Conservation (phyloP, 495 filamentous ascomycete species). For the Tuber magnatum region DNA sequence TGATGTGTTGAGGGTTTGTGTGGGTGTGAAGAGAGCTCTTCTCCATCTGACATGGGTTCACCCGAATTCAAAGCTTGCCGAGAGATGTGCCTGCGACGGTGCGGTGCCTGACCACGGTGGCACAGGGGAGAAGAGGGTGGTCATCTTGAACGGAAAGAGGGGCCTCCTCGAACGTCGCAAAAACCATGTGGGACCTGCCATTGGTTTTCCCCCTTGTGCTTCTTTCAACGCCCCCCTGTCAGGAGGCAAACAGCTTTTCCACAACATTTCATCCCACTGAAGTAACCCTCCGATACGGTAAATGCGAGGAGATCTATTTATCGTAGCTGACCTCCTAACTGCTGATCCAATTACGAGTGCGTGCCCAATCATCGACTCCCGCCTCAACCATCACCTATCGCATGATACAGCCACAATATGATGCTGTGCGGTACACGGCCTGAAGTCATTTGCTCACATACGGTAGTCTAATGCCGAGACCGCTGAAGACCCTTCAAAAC, state of each 20-base stretch:
- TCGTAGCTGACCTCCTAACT: background rate
- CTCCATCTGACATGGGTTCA: background rate
- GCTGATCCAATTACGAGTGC: background rate
- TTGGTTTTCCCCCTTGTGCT: background rate
- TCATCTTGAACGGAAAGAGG: background rate
- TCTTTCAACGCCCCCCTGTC: background rate
- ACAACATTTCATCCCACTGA: background rate
- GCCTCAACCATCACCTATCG: background rate
- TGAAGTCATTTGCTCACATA: background rate
- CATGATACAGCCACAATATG: no score
- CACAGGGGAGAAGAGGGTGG: background rate
- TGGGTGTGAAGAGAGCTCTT: background rate
- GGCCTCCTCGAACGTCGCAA: background rate
- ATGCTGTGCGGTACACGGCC: background rate
- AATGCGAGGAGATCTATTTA: background rate
- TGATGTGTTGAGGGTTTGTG: background rate
- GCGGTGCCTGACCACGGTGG: background rate
- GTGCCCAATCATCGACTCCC: background rate
- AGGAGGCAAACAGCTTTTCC: background rate
- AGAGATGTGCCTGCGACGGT: background rate
- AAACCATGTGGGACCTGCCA: background rate
- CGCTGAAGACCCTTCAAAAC: background rate
- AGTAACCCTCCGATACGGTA: background rate
- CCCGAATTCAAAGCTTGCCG: background rate
- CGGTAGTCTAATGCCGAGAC: no score